Evolutionary conservation across 2,329 filamentous ascomycete species (phyloP).

Genomic region (Trichoderma pleuroti): DNA sequence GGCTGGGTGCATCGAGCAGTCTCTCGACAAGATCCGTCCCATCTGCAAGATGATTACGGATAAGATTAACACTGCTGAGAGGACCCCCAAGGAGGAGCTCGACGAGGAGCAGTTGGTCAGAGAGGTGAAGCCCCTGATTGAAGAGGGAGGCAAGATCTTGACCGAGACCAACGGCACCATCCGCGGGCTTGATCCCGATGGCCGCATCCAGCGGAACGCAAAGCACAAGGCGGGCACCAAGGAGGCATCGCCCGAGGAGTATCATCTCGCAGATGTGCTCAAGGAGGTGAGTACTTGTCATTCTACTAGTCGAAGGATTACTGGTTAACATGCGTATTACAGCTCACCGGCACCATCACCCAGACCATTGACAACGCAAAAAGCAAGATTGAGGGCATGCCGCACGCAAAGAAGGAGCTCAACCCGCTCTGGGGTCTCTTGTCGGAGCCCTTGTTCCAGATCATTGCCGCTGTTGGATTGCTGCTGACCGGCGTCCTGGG

Average conservation of each 20-base stretch:
- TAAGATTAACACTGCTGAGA: constrained; percentile 76
- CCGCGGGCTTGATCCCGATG: constrained; percentile 84
- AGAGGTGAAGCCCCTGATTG: constrained; percentile 81
- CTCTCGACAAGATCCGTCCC: constrained; percentile 78
- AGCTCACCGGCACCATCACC: constrained; percentile 74
- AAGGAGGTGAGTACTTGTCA: constrained; percentile 56
- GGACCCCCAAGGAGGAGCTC: constrained; percentile 77
- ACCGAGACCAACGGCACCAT: constrained; percentile 84
- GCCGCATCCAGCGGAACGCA: constrained; percentile 77
- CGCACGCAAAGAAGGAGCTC: constrained; percentile 89
- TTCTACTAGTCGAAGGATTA: not conserved
- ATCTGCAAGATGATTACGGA: constrained; percentile 84
- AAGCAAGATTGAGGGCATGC: constrained; percentile 86
- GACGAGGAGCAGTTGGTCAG: constrained; percentile 87
- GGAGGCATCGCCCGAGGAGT: constrained; percentile 67
- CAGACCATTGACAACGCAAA: constrained; percentile 83
- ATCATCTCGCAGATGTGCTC: constrained; percentile 76
- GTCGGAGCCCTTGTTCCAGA: constrained; percentile 85
- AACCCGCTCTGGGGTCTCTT: constrained; percentile 85
- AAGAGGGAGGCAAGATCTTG: constrained; percentile 77
- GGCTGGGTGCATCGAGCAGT: constrained; percentile 67
- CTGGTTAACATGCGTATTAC: constrained; percentile 11
- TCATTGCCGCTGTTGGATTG: constrained; percentile 82
- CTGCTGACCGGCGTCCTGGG: constrained; percentile 79
- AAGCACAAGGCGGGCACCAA: constrained; percentile 75